phyloP scores from a whole-genome alignment of 2,329 filamentous ascomycete genomes.

The Talaromyces islandicus region DNA sequence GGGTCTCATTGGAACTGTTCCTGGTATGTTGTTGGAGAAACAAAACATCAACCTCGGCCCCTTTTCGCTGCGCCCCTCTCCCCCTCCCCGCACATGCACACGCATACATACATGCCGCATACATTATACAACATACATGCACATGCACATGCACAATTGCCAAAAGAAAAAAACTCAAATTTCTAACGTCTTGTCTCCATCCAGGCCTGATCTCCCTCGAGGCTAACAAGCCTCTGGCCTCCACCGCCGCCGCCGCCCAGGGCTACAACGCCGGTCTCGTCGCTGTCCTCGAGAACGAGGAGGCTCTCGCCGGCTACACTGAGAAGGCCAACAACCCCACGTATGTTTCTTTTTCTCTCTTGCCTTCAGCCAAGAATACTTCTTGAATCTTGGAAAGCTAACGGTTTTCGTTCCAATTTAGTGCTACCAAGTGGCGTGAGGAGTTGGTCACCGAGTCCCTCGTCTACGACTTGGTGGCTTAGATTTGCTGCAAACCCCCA shows the following conservation, averaged over 20 bases:
- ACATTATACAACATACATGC: background rate
- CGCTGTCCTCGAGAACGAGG: background rate
- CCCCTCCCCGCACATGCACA: background rate
- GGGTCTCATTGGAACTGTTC: background rate
- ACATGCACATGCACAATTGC: background rate
- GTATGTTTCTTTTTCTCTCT: too few species aligned
- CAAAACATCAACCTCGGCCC: background rate
- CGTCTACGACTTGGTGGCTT: background rate
- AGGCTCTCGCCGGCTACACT: background rate
- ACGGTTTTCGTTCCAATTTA: background rate
- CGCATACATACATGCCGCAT: background rate
- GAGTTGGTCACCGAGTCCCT: background rate
- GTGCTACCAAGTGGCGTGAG: background rate
- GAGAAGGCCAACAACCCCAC: background rate
- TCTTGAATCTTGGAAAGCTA: background rate
- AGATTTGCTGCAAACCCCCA: background rate
- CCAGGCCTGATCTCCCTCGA: background rate
- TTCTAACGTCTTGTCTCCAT: background rate
- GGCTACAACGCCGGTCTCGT: background rate
- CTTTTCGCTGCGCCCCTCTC: background rate
- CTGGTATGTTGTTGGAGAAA: background rate
- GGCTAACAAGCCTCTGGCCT: background rate
- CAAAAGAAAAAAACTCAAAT: too few species aligned
- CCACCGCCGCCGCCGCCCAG: background rate
- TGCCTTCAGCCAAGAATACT: background rate